Percentiles rank a stretch among this genome's conserved stretches.
Conservation (phyloP, 2,329 filamentous ascomycete species). For the Colletotrichum gloeosporioides region DNA sequence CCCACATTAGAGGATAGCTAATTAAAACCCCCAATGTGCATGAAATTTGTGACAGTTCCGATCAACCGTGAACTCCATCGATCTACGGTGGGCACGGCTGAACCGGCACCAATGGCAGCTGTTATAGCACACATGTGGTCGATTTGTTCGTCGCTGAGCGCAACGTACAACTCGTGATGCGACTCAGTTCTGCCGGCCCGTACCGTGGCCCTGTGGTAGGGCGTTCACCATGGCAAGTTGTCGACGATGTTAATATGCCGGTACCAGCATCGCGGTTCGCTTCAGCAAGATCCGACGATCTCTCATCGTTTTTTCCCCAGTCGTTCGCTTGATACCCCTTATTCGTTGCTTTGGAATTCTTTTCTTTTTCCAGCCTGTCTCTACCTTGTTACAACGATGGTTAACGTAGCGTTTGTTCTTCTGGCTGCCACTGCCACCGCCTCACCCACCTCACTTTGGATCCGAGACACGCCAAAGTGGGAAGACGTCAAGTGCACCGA, state of each 20-base stretch:
- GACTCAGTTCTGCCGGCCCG: not conserved
- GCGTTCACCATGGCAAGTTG: not conserved
- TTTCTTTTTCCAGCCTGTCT: not conserved
- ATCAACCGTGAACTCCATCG: not conserved
- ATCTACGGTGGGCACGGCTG: not conserved
- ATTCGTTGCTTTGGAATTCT: not conserved
- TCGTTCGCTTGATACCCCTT: not conserved
- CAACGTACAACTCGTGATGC: not conserved
- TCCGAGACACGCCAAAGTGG: not conserved
- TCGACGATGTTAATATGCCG: not conserved
- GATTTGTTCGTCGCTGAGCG: not conserved
- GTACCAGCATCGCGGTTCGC: not conserved
- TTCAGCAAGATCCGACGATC: not conserved
- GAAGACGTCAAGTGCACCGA: not conserved
- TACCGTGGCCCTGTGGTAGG: not conserved
- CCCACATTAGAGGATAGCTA: not conserved
- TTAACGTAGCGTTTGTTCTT: not conserved
- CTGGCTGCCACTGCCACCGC: not conserved
- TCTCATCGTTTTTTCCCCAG: not conserved
- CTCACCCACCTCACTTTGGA: not conserved
- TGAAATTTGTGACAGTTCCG: not conserved
- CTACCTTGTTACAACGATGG: not conserved
- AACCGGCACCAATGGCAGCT: not conserved
- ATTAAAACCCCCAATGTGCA: not conserved
- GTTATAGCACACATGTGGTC: not conserved